Evolutionary conservation across 2,329 filamentous ascomycete species (phyloP), one percentile per base, ranked within the genome.

Genomic region (Westerdykella sp.): DNA sequence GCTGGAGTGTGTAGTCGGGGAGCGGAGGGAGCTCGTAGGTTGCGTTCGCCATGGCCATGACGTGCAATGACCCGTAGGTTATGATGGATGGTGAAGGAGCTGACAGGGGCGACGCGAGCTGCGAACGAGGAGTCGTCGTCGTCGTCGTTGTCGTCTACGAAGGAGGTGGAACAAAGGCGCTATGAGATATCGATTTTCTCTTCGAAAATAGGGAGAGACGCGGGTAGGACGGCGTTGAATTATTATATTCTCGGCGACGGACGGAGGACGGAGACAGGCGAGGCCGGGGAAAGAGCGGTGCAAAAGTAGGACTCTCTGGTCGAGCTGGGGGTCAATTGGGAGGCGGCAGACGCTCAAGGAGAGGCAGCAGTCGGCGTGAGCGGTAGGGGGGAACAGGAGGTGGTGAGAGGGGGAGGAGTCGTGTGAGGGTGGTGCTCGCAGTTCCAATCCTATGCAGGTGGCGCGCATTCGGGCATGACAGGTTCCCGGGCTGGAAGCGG

Each of bases 21-120:
- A 97, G 81, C 41, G 90, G 87, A 55, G 91, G 90, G 41, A 97
- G 78, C 59, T 82, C 80, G 69, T 74, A 75, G 50, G 71, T 65
- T 34, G 65, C 58, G 43, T 70, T 67, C 53, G 78, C 83, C 60
- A 68, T 61, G 48, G 62, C 57, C 65, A 68, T 67, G 47, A 25
- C 54, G 55, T 43, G 47, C 13, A 15, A 42, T 36, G 35, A 3
- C 25, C 25, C 25, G 25, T 28, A 12, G 25, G 25, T 28, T 28
- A 9, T 28, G 25, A 28, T 18, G 21, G 16, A 28, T 31, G 7
- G 9, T 34, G 5, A 23, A 18, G 3, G 23, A 34, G 34, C 14
- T 35, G 12, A 11, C 32, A 23, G 31, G 37, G 2, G 22, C 3
- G 31, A 23, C 15, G 28, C 18, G n/a, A 34, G 28, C 28, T 21